Base-by-base conservation (phyloP, 768 basidiomycete species). In the Collybia sp. region DNA sequence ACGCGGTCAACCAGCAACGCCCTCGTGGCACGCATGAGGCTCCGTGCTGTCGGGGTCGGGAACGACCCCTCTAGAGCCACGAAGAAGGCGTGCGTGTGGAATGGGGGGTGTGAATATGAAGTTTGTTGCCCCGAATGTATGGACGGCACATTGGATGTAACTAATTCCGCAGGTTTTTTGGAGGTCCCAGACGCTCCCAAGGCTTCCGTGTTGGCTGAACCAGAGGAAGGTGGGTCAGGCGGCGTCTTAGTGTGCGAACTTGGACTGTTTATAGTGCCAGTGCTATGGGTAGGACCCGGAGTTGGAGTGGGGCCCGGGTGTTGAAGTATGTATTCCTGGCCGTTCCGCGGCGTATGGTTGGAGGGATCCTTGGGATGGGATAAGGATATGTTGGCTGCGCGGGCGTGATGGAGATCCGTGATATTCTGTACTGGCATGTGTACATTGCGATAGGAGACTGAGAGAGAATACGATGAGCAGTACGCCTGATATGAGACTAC, bases 31-130 rank as follows among this genome's bases (percentile, higher is more conserved):
- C 85, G 80, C 90, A 91, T 93, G 44, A 93, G 76, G 57, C 80
- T 82, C 34, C 79, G 78, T 11, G 90, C 88, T 0, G 84, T 83
- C 2, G 77, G 75, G 0, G 82, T 81, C 0, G 88, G 79, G 57
- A 93, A 92, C 0, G 82, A 80, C 61, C 74, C 78, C 54, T 90
- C 86, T 39, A 93, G 69, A 1, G 75, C 82, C 17, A 59, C 57
- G 51, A 89, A 84, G 68, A 93, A 91, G 2, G 74, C 69, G 63
- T 93, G 85, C 1, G 90, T 93, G 56, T 93, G 76, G 59, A 93
- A 93, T 0, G 90, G 90, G 6, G 89, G 88, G 30, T 73, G 76
- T 12, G 77, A 62, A 60, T 86, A 84, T 12, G 70, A 63, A 50
- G 38, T 35, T 36, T 16, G 25, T 35, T 18, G 25, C 25, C 25